Base-by-base conservation (phyloP, 345 rosid genomes). In the Punica granatum region DNA sequence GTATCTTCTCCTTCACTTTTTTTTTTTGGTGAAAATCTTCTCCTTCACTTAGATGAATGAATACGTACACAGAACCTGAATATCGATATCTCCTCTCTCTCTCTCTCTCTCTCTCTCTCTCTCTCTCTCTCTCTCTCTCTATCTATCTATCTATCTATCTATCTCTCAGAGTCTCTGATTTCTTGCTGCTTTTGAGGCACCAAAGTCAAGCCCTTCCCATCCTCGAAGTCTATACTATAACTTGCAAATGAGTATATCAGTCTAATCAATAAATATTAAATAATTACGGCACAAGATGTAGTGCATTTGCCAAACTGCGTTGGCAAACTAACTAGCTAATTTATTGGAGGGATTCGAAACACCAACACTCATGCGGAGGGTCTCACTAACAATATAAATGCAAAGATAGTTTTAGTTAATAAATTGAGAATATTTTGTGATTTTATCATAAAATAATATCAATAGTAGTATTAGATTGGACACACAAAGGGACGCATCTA, bases 181-280 rank as follows among this genome's bases (percentile, higher is more conserved):
- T 18, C 3, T 26, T 70, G 81, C 78, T 73, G 73, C 83, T 81
- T 83, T 86, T 79, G 82, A 78, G 84, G 84, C 79, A 78, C 86
- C 77, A 69, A 82, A 81, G 86, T 86, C 90, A 81, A 86, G 72
- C 54, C 85, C 82, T 70, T 71, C 81, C 74, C 68, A 37, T 37
- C 25, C 61, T 56, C 61, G 18, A 56, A 26, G 60, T 56, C 61
- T 13, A 12, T 56, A 12, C 7, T 26, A 0, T 56, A 18, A 84
- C 54, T 46, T 63, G 70, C 74, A 72, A 42, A 68, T 26, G 66
- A 70, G 69, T 48, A 60, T 74, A 64, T 56, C 65, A n/a, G n/a
- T n/a, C n/a, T n/a, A n/a, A n/a, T 73, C 75, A 77, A 48, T 44
- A 68, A 76, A 69, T n/a, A n/a, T n/a, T n/a, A n/a, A n/a, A n/a